A percentile compares a stretch with the other conserved stretches of the same genome.
These are phyloP conservation scores for Leishmania guyanensis DNA, from an alignment of 208 protist species.

Conservation along the genomic window DNA sequence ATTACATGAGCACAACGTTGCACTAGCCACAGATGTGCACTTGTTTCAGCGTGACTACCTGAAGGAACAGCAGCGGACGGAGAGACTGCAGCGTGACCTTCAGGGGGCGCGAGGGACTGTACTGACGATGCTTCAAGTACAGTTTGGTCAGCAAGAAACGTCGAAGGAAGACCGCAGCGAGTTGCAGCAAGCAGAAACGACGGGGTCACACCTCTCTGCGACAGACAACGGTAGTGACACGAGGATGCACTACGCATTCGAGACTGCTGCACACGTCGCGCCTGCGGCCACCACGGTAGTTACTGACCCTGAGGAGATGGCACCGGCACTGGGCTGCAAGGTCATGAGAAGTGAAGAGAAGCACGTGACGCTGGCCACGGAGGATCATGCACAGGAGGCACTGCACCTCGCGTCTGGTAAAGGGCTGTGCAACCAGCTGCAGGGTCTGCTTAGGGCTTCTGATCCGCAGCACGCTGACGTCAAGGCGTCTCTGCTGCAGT, in stretches of 20 bases:
- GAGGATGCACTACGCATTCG: conserved; percentile 5
- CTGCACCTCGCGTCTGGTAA: conserved; percentile 16
- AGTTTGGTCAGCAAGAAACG: not conserved
- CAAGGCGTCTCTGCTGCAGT: conserved; percentile 34
- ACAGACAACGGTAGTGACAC: not conserved
- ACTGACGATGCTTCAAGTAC: conserved; percentile 52
- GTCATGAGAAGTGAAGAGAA: not conserved
- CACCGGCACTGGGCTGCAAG: not conserved
- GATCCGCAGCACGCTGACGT: conserved; percentile 28
- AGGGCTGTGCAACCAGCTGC: conserved; percentile 36
- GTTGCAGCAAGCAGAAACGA: not conserved
- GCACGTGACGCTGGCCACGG: not conserved
- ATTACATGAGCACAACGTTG: conserved; percentile 75
- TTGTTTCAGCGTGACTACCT: conserved; percentile 58
- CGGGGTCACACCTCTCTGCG: not conserved
- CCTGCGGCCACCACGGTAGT: not conserved
- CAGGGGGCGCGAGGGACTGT: conserved; percentile 49
- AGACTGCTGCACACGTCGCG: not conserved
- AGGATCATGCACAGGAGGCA: conserved; percentile 16
- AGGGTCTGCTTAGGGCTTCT: conserved; percentile 35
- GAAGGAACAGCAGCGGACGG: conserved; percentile 40
- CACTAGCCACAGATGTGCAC: conserved; percentile 51
- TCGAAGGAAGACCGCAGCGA: not conserved
- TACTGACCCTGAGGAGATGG: too few species aligned
- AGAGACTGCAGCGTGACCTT: conserved; percentile 48